These are phyloP conservation scores for Galium porrigens DNA, from an alignment of 305 asterid genomes.

Conservation along the genomic window DNA sequence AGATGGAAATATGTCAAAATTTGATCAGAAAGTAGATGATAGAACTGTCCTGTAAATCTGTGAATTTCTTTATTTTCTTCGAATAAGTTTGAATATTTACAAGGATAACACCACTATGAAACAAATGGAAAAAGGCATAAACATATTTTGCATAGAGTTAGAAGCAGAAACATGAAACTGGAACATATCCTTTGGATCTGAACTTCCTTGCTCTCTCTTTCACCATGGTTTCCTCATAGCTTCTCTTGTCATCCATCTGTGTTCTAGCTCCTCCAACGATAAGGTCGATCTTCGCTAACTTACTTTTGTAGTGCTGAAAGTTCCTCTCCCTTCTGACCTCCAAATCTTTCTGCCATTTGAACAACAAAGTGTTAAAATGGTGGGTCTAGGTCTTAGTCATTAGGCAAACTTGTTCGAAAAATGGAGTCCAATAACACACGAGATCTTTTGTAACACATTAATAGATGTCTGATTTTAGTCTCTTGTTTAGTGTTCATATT, in stretches of 20 bases:
- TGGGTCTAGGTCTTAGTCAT: too few species aligned
- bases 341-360: conserved; percentile 29
- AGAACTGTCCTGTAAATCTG: not conserved
- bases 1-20: too few species aligned
- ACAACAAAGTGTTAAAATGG: too few species aligned
- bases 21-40: not conserved
- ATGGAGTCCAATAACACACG: too few species aligned
- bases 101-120: not conserved
- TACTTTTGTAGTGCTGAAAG: conserved; percentile 38
- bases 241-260: conserved; percentile 41
- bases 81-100: not conserved
- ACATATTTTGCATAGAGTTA: conserved; percentile 11
- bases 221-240: conserved; percentile 29
- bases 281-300: conserved; percentile 39
- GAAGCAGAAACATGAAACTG: conserved; percentile 45
- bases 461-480: too few species aligned
- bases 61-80: not conserved
- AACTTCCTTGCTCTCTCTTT: conserved; percentile 40
- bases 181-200: conserved; percentile 28
- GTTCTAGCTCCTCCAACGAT: conserved; percentile 37
- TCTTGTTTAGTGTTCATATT: not conserved
- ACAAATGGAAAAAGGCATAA: not conserved
- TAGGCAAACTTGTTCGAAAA: too few species aligned
- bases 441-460: not conserved
- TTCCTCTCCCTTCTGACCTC: conserved; percentile 36